A percentile compares a stretch with the other conserved stretches of the same genome.
Conservation (phyloP, 306 rosid species). For the Casuarina equisetifolia region DNA sequence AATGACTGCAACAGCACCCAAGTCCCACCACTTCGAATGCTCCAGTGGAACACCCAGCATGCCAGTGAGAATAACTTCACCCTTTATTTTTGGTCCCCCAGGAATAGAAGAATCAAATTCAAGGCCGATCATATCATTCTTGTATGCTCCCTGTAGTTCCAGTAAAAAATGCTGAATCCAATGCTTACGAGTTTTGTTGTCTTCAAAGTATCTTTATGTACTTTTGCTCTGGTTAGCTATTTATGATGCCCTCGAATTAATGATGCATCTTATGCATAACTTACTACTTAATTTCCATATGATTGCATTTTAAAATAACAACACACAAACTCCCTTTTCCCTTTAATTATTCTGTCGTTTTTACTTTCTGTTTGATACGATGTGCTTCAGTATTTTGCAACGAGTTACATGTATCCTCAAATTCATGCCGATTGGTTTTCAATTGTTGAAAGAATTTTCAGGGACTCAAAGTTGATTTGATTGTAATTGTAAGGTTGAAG, state of each 20-base stretch:
- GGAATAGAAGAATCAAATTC: slow-evolving; percentile 58
- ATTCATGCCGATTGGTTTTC: too few species aligned
- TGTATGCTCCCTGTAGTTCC: slow-evolving; percentile 76
- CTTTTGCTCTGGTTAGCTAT: neutral
- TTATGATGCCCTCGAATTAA: neutral
- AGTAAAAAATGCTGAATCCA: slow-evolving; percentile 2
- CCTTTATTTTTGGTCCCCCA: slow-evolving; percentile 68
- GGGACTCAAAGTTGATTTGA: too few species aligned
- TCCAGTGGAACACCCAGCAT: slow-evolving; percentile 64
- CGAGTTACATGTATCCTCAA: too few species aligned
- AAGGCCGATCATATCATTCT: slow-evolving; percentile 76
- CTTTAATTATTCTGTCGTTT: too few species aligned
- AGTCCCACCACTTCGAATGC: slow-evolving; percentile 90
- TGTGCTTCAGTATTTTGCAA: too few species aligned
- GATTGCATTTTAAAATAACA: too few species aligned
- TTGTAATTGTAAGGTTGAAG: too few species aligned
- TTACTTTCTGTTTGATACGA: too few species aligned
- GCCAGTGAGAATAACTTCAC: slow-evolving; percentile 52
- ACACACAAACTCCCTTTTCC: too few species aligned
- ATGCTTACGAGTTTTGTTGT: neutral
- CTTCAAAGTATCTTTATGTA: neutral
- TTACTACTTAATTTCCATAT: neutral
- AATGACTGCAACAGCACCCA: slow-evolving; percentile 54
- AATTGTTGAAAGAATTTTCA: too few species aligned
- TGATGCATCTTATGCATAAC: neutral